phyloP scores from a whole-genome alignment of 129 eudicot species.

The Saposhnikovia divaricata region DNA sequence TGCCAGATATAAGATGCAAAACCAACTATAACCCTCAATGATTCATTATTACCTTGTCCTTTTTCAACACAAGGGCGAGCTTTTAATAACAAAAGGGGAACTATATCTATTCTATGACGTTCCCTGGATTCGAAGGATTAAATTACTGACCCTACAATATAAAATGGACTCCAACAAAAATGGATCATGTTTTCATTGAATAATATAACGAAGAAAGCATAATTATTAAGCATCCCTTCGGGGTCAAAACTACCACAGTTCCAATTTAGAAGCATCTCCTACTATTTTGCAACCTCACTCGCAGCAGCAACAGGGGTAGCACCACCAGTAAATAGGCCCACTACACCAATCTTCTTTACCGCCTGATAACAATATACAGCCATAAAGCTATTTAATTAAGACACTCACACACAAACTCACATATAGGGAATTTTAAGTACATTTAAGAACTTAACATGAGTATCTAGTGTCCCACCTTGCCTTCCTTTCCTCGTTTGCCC shows the following conservation, averaged over 20 bases:
- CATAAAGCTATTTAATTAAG: neutral
- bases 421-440: neutral
- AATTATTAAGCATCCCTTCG: conserved; percentile 18
- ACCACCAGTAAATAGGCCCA: conserved; percentile 94
- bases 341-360: conserved; percentile 76
- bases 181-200: conserved; percentile 10
- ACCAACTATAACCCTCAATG: conserved; percentile 4
- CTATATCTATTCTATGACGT: conserved; percentile 14
- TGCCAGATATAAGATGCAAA: neutral
- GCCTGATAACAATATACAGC: conserved; percentile 39
- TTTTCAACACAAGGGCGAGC: conserved; percentile 2
- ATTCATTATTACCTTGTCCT: conserved; percentile 21
- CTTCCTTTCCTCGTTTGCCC: too few relatives aligned
- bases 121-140: conserved; percentile 12
- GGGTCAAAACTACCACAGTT: neutral
- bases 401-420: neutral
- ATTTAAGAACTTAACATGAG: too few relatives aligned
- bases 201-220: neutral
- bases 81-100: conserved; percentile 1
- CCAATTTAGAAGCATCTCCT: conserved; percentile 9
- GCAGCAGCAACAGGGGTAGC: conserved; percentile 56
- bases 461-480: too few relatives aligned
- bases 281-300: conserved; percentile 37
- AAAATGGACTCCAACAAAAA: conserved; percentile 18
- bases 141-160: conserved; percentile 21